Evolutionary conservation across 169 alveolate genomes (phyloP).

Genomic region (Cryptosporidium felis): DNA sequence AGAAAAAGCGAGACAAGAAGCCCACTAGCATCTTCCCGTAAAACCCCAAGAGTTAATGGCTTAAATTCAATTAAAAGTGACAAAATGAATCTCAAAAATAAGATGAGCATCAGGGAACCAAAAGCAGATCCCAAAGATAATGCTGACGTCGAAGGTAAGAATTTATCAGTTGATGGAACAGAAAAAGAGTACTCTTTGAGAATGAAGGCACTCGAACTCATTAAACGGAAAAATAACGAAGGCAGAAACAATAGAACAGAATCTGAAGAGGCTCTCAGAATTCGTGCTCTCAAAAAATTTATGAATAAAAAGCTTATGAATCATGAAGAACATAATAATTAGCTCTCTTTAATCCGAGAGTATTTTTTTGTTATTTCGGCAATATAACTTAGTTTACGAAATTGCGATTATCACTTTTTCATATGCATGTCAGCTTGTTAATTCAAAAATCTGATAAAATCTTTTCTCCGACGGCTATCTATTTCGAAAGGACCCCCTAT

Average conservation of each 20-base stretch:
- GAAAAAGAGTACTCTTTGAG: conserved; percentile 15
- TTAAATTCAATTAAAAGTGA: too few relatives aligned
- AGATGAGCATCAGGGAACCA: too few relatives aligned
- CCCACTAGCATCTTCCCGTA: too few relatives aligned
- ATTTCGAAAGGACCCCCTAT: neutral
- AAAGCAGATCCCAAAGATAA: too few relatives aligned
- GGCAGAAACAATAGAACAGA: conserved; percentile 3
- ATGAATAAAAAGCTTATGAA: conserved; percentile 20
- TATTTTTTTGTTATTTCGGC: neutral
- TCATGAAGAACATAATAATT: neutral
- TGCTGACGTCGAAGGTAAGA: too few relatives aligned
- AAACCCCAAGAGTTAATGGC: too few relatives aligned
- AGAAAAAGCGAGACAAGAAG: too few relatives aligned
- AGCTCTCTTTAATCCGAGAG: neutral
- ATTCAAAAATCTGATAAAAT: too few relatives aligned
- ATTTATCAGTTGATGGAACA: neutral
- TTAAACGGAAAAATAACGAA: conserved; percentile 13
- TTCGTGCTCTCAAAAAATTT: conserved; percentile 48
- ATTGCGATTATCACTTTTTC: conserved; percentile 22
- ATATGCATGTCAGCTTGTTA: too few relatives aligned
- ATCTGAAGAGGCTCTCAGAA: conserved; percentile 46
- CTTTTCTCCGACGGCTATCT: too few relatives aligned
- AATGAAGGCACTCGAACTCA: conserved; percentile 23
- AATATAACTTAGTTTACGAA: neutral
- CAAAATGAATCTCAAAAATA: too few relatives aligned